phyloP scores from a whole-genome alignment of 352 stramenopile genomes.

The Phytophthora foliorum region DNA sequence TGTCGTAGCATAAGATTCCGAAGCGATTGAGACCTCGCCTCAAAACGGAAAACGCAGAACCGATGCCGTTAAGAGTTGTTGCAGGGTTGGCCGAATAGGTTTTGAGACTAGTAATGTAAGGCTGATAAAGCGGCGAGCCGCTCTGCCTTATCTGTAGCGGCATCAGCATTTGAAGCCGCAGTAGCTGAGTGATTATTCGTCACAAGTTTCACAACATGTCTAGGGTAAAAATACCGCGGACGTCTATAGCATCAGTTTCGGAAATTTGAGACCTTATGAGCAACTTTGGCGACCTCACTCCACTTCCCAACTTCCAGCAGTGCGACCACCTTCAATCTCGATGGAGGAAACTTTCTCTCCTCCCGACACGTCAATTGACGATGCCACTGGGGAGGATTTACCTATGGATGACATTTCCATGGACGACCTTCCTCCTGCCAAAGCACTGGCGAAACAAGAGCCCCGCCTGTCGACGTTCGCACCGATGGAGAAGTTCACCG shows the following conservation, averaged over 20 bases:
- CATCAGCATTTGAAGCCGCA: neutral
- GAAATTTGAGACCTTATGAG: conserved; percentile 4
- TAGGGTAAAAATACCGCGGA: neutral
- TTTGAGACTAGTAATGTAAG: too few relatives aligned
- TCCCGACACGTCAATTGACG: neutral
- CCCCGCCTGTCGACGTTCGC: conserved; percentile 2
- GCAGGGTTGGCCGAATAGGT: too few relatives aligned
- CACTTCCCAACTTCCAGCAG: conserved; percentile 8
- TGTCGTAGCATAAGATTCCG: neutral
- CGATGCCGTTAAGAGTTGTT: too few relatives aligned
- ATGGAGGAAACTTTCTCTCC: neutral
- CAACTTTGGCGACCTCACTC: neutral
- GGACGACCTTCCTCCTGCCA: neutral
- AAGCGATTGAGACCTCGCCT: neutral
- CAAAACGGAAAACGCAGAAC: too few relatives aligned
- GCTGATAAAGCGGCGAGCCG: too few relatives aligned
- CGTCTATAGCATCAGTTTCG: neutral
- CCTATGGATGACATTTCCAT: conserved; percentile 5
- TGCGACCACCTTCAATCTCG: neutral
- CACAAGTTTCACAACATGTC: conserved; percentile 7
- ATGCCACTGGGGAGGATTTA: neutral
- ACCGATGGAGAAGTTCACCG: neutral
- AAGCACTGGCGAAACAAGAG: neutral
- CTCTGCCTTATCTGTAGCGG: neutral
- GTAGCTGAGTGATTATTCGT: neutral